phyloP scores from a whole-genome alignment of 2,329 filamentous ascomycete genomes.

The Sphaerulina populicola region DNA sequence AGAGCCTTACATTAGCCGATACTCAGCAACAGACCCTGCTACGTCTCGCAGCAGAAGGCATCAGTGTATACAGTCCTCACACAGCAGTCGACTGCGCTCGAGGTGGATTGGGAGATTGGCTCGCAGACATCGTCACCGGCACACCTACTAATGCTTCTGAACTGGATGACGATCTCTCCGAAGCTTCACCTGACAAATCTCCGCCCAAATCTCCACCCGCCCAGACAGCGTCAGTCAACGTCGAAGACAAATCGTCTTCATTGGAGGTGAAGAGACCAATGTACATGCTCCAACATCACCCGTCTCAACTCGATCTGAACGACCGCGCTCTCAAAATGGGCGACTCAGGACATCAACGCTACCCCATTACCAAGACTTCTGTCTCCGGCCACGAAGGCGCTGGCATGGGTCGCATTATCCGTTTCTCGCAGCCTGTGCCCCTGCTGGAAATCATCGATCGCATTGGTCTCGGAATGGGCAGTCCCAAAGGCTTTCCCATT shows the following conservation, averaged over 20 bases:
- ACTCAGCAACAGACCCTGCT: conserved; percentile 81
- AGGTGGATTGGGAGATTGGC: conserved; percentile 85
- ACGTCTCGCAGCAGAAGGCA: conserved; percentile 70
- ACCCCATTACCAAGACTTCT: conserved; percentile 46
- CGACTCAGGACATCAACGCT: conserved; percentile 43
- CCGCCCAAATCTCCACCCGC: conserved; percentile 7
- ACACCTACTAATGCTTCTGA: conserved; percentile 32
- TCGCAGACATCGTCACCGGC: conserved; percentile 73
- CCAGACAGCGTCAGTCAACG: conserved; percentile 7
- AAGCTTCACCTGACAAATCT: conserved; percentile 11
- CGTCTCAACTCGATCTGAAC: conserved; percentile 37
- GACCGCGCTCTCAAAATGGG: conserved; percentile 34
- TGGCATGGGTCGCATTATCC: conserved; percentile 55
- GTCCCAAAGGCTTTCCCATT: conserved; percentile 56
- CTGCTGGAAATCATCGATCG: conserved; percentile 53
- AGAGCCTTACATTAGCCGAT: conserved; percentile 74
- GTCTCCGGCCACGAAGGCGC: conserved; percentile 41
- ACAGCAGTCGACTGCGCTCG: conserved; percentile 85
- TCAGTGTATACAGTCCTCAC: conserved; percentile 89
- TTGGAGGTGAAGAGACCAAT: conserved; percentile 32
- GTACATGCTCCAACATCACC: conserved; percentile 42
- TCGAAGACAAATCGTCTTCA: conserved; percentile 33
- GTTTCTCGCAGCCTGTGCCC: conserved; percentile 46
- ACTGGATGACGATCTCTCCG: conserved; percentile 10
- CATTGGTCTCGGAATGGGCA: conserved; percentile 55